Conservation (phyloP, 1,139 yeast genomes). For the Torulaspora pretoriensis region DNA sequence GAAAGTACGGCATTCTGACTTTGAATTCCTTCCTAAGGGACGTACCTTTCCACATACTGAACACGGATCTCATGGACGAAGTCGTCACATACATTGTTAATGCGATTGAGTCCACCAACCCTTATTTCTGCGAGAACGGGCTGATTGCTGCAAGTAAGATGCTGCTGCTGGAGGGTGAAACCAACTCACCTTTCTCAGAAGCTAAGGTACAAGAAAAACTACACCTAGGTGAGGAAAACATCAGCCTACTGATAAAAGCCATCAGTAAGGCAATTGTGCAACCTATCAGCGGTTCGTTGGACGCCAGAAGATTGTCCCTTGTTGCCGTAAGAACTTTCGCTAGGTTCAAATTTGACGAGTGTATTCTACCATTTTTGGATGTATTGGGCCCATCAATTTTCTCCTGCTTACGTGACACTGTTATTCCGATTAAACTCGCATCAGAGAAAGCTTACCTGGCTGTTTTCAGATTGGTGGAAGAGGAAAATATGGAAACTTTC, state of each 20-base stretch:
- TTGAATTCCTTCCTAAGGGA: constrained; percentile 77
- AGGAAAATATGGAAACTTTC: constrained; percentile 54
- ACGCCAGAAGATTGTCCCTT: constrained; percentile 73
- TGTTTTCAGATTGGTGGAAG: constrained; percentile 67
- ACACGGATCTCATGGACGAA: constrained; percentile 47
- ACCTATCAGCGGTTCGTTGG: constrained; percentile 64
- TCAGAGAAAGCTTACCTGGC: constrained; percentile 88
- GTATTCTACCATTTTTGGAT: constrained; percentile 52
- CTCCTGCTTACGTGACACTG: constrained; percentile 74
- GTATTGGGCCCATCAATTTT: constrained; percentile 69
- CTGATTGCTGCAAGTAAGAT: constrained; percentile 78
- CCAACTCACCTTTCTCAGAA: constrained; percentile 40
- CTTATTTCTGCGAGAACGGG: constrained; percentile 74
- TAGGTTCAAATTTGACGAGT: constrained; percentile 49
- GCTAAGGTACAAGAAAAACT: constrained; percentile 35
- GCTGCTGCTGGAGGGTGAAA: constrained; percentile 49
- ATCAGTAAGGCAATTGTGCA: constrained; percentile 48
- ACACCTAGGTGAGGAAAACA: constrained; percentile 40
- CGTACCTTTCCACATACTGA: constrained; percentile 60
- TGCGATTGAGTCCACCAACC: constrained; percentile 45
- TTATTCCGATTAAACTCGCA: constrained; percentile 88
- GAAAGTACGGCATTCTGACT: constrained; percentile 64
- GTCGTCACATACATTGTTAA: constrained; percentile 47
- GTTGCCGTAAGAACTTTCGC: constrained; percentile 75
- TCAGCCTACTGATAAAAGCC: constrained; percentile 43